Evolutionary conservation across 2,329 filamentous ascomycete species (phyloP), one percentile per base, ranked within the genome.

Genomic region (Neospermospora avenae): DNA sequence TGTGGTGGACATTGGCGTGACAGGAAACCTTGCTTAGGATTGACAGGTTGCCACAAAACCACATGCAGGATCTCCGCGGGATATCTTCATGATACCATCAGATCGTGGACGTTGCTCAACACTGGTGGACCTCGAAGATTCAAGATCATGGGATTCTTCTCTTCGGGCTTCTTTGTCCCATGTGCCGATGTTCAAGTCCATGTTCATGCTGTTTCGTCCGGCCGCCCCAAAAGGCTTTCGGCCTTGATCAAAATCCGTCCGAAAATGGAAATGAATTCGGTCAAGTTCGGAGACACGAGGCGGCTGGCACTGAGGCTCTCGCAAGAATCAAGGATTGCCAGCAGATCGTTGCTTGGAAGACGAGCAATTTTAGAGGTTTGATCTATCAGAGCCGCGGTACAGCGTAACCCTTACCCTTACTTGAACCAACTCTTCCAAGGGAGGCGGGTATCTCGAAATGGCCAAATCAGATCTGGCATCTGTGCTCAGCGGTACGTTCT

Each of bases 401-500:
- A 28, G 10, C 16, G 11, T 25, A 8, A 14, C 28, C 48, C 48
- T 51, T 49, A 13, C 46, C 22, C 18, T 35, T 3, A 24, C 18
- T 2, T 11, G 11, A 54, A 7, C 35, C 13, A 53, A 53, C 25
- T 41, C 52, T 41, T 18, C 49, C 31, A n/a, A 22, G 55, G 35
- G 24, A 20, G 16, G 20, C 25, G 14, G 41, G 39, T 16, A 25
- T 51, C 46, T 25, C 58, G 35, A 44, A 48, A 31, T 10, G 28
- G 28, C 5, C 11, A 31, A 22, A 58, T 51, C 55, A 58, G 44
- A 59, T 62, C 46, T 59, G 57, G 59, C 56, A 48, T 39, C 20
- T 39, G n/a, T 8, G 14, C 20, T 57, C 60, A 56, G 60, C 60
- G 46, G 52, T 62, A 59, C 48, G 57, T 48, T 42, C 24, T 48